Percentiles rank a stretch among this genome's conserved stretches.
Conservation (phyloP, 2,329 filamentous ascomycete genomes). For the Alternaria panax region DNA sequence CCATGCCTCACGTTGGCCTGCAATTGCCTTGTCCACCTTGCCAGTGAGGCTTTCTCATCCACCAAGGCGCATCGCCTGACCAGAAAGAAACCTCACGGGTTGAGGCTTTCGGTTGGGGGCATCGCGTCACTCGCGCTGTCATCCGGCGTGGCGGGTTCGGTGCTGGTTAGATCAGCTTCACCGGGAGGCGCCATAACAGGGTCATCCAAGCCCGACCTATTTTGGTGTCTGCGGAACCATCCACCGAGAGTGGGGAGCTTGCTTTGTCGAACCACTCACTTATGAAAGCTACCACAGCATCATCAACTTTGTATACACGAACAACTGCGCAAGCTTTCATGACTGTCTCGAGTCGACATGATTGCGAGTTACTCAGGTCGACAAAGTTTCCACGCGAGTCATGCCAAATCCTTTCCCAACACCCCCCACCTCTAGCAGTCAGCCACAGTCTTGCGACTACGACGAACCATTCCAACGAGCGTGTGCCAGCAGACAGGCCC, state of each 20-base stretch:
- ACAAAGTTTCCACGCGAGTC: constrained; percentile 1
- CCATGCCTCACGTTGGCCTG: constrained; percentile 27
- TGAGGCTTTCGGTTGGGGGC: constrained; percentile 27
- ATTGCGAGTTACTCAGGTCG: constrained; percentile 1
- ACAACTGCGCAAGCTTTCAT: not conserved
- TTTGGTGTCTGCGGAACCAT: constrained; percentile 33
- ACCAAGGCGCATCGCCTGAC: constrained; percentile 22
- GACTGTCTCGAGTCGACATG: constrained; percentile 2
- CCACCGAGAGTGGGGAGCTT: constrained; percentile 16
- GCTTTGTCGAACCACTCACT: not conserved
- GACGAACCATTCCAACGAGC: constrained; percentile 21
- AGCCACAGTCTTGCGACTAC: constrained; percentile 16
- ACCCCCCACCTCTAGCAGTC: constrained; percentile 21
- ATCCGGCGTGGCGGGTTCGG: constrained; percentile 42
- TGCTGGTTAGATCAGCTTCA: constrained; percentile 36
- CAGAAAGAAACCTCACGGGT: constrained; percentile 23
- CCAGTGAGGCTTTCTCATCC: constrained; percentile 11
- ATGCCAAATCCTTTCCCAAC: constrained; percentile 4
- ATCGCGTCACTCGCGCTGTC: constrained; percentile 42
- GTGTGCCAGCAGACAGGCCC: constrained; percentile 17
- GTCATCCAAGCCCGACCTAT: constrained; percentile 30
- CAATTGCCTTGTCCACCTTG: constrained; percentile 12
- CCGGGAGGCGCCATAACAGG: constrained; percentile 35
- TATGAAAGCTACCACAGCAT: constrained; percentile 6
- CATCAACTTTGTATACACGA: not conserved